Base-by-base conservation (phyloP, 352 stramenopile genomes). In the Pythium chondricola region DNA sequence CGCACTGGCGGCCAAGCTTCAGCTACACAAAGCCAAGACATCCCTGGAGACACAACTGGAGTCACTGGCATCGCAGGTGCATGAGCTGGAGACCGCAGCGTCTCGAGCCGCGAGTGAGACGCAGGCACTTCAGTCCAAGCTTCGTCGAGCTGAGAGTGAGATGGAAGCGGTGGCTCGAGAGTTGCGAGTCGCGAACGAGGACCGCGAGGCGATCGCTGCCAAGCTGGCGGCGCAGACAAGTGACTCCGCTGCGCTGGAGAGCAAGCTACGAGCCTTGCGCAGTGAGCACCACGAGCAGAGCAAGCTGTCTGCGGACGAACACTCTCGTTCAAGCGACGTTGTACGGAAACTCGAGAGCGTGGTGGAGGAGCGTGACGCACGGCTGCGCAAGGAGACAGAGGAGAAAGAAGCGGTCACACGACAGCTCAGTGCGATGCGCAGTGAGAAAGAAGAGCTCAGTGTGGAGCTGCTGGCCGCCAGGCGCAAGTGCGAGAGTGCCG, bases 121-220 rank as follows among this genome's bases (percentile, higher is more conserved):
- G 2, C 65, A 76, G n/a, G 52, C 64, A 1, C 35, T 61, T 2
- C 52, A 72, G 14, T 63, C 56, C 29, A 64, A 65, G 45, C 16
- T 65, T 13, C 71, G 67, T 37, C 48, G 67, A 9, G 14, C 67
- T 9, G 68, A 83, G 46, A 51, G 30, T 20, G 66, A 77, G 8
- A 5, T 71, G n/a, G 56, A 58, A 5, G 42, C 38, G 1, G 32
- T 60, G 11, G 48, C 41, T 4, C 49, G 48, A 0, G 63, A 77
- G 29, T n/a, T 69, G 2, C 51, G 60, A 27, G 18, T 32, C 4
- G 37, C 56, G 0, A 56, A 65, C 13, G 43, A 70, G 16, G 65
- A 71, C 4, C 68, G 68, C 13, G 55, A 69, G 4, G 38, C 21
- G 2, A 6, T 74, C 6, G 44, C 63, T 7, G 35, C 32, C 5